Evolutionary conservation across 2,329 filamentous ascomycete genomes (phyloP), one percentile per base, ranked within the genome.

Genomic region (Emmonsiellopsis sp.): DNA sequence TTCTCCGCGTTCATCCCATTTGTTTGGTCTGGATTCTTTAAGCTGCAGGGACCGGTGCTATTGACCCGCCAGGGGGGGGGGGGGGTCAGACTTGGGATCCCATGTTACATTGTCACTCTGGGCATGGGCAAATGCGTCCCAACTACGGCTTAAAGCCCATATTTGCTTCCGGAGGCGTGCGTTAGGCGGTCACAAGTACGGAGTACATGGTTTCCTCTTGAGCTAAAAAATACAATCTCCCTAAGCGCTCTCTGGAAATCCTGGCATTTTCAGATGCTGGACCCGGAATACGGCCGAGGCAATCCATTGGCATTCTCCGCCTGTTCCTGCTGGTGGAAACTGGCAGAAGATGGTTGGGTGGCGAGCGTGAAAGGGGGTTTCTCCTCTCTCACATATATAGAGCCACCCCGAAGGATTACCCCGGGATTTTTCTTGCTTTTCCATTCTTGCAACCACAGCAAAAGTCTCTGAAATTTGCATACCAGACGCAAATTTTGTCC

Each of bases 401-500:
- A 46, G 43, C 43, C 13, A 32, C 13, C 31, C 31, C n/a, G 43
- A 39, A 27, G 31, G 21, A 31, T 46, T 46, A 11, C 43, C 43
- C 43, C 43, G 5, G 11, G 31, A 17, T 46, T 46, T 34, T 31
- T 34, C 9, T 46, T 46, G 27, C 27, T 46, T 27, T 13, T 47
- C 14, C 32, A 14, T 36, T 37, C 37, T 9, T 21, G 9, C n/a
- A 36, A n/a, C 27, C 3, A 7, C 13, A 37, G 14, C n/a, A 47
- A 47, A 32, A 33, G 27, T 9, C 33, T 37, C 9, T 47, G 36
- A 50, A 42, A 50, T 42, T 50, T 42, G 48, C 36, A 13, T 6
- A 42, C 36, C 9, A 3, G 13, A 36, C 33, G 48, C 48, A 50
- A 50, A 34, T 42, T 50, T 50, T 50, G 48, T 50, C 37, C 48